phyloP scores from a whole-genome alignment of 129 eudicot genomes.

The Helianthus annuus region HanXRQr2.0-SUNRISE NC_035435.2:134824156-134824655 shows the following conservation, averaged over 20 bases:
- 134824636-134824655: constrained; percentile 47
- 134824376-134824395: constrained; percentile 14
- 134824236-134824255: not conserved
- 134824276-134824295: constrained; percentile 31
- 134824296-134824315: constrained; percentile 11
- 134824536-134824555: not conserved
- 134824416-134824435: constrained; percentile 1
- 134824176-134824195: no score
- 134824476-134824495: constrained; percentile 5
- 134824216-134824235: no score
- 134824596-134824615: constrained; percentile 20
- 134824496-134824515: constrained; percentile 37
- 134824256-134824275: not conserved
- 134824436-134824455: not conserved
- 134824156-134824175: no score
- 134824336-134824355: constrained; percentile 57
- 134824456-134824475: not conserved
- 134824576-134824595: not conserved
- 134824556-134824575: not conserved
- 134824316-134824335: constrained; percentile 31
- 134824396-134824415: constrained; percentile 16
- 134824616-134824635: constrained; percentile 54
- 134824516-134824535: constrained; percentile 45
- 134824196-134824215: no score
- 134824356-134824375: constrained; percentile 39